Percentiles rank a stretch among this genome's conserved stretches.
Conservation (phyloP, 495 filamentous ascomycete species). For the Evernia prunastri region DNA sequence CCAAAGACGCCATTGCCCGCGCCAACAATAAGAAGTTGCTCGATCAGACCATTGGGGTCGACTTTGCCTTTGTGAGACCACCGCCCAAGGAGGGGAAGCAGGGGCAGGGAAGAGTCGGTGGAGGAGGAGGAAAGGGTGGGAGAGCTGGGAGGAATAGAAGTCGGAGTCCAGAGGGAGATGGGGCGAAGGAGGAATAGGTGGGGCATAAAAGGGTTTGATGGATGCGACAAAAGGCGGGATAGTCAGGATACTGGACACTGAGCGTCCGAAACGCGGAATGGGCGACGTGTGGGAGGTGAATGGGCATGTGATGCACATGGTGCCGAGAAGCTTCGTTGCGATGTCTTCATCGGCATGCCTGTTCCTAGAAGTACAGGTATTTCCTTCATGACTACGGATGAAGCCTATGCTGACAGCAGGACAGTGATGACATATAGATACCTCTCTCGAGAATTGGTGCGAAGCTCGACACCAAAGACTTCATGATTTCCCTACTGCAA, state of each 20-base stretch:
- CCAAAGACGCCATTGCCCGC: constrained; percentile 76
- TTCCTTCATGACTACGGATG: too few species aligned
- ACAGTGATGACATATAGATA: constrained; percentile 2
- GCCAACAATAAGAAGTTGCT: constrained; percentile 77
- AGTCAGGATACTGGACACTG: not conserved
- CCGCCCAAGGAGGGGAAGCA: constrained; percentile 56
- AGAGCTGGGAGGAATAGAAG: constrained; percentile 54
- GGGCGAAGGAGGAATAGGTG: constrained; percentile 17
- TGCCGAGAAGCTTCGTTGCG: constrained; percentile 10
- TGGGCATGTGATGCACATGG: not conserved
- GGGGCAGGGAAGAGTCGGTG: constrained; percentile 44
- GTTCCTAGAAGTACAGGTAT: not conserved
- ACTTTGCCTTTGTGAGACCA: constrained; percentile 95
- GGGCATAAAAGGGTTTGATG: too few species aligned
- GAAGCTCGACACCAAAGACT: not conserved
- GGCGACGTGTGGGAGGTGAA: not conserved
- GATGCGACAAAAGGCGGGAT: too few species aligned
- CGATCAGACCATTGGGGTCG: constrained; percentile 84
- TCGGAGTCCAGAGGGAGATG: constrained; percentile 35
- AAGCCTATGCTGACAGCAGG: not conserved
- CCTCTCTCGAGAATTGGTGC: not conserved
- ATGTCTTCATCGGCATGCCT: constrained; percentile 12
- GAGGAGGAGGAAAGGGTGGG: constrained; percentile 46
- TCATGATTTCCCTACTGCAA: not conserved
- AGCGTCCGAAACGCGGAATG: too few species aligned